Evolutionary conservation across 176 grass and related monocot genomes (phyloP).

Genomic region (Cenchrus purpureus): DNA sequence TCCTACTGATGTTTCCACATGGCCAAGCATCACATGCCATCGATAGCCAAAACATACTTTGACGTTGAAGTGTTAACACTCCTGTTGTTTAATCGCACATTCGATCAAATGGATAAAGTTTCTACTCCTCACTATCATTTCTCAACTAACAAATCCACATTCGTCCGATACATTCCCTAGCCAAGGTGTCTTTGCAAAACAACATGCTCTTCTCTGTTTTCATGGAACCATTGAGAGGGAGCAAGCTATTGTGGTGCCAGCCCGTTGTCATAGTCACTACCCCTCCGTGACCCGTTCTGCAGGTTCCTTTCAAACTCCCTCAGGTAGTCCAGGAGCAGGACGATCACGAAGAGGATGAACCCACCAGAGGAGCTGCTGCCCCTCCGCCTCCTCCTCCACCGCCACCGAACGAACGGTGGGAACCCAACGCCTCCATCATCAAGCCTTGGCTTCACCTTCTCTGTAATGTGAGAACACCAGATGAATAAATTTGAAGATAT

Average conservation of each 20-base stretch:
- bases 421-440: conserved; percentile 56
- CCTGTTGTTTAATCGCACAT: neutral
- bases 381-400: conserved; percentile 35
- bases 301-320: conserved; percentile 58
- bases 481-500: neutral
- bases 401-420: conserved; percentile 53
- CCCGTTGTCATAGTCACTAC: conserved; percentile 41
- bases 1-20: neutral
- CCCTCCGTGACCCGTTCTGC: conserved; percentile 45
- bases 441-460: conserved; percentile 53
- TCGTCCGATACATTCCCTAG: conserved; percentile 2
- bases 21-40: neutral
- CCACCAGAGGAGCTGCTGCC: conserved; percentile 53
- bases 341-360: conserved; percentile 57
- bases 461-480: conserved; percentile 5
- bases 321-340: conserved; percentile 55
- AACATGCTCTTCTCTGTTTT: neutral
- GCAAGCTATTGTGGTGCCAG: conserved; percentile 31
- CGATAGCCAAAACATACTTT: neutral
- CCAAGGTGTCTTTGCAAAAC: neutral
- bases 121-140: neutral
- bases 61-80: neutral
- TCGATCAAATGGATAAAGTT: neutral
- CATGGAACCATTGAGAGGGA: neutral
- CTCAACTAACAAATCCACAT: neutral